Percentiles rank a stretch among this genome's conserved stretches.
Evolutionary conservation across 75 land plant genomes (phyloP).

Genomic region (Chamaecyparis obtusa): DNA sequence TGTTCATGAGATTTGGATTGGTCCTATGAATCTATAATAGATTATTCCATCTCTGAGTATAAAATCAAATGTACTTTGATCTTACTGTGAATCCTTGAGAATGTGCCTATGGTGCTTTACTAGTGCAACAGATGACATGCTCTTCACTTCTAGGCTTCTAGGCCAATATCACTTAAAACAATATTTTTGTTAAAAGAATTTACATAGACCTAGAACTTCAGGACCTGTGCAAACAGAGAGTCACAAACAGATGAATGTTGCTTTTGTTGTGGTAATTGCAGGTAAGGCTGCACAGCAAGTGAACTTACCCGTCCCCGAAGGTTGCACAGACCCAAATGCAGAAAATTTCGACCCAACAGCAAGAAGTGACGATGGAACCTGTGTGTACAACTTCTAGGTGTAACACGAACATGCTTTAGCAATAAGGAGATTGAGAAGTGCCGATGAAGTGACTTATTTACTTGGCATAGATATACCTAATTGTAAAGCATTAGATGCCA

Average conservation of each 20-base stretch:
- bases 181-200: background rate
- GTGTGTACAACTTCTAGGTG: conserved; percentile 41
- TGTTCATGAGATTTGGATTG: background rate
- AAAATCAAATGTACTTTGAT: background rate
- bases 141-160: background rate
- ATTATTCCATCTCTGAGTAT: background rate
- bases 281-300: conserved; percentile 88
- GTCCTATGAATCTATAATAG: background rate
- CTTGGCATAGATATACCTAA: background rate
- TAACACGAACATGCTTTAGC: background rate
- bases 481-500: background rate
- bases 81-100: background rate
- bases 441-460: background rate
- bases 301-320: conserved; percentile 74
- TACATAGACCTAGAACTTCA: background rate
- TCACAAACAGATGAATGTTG: background rate
- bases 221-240: background rate
- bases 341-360: conserved; percentile 87
- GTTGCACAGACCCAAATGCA: conserved; percentile 80
- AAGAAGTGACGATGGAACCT: conserved; percentile 87
- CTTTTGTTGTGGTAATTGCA: conserved; percentile 28
- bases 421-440: background rate
- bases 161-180: background rate
- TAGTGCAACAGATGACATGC: background rate
- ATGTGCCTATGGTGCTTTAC: background rate